Base-by-base conservation (phyloP, 31 red algal species). In the Porphyra umbilicalis region DNA sequence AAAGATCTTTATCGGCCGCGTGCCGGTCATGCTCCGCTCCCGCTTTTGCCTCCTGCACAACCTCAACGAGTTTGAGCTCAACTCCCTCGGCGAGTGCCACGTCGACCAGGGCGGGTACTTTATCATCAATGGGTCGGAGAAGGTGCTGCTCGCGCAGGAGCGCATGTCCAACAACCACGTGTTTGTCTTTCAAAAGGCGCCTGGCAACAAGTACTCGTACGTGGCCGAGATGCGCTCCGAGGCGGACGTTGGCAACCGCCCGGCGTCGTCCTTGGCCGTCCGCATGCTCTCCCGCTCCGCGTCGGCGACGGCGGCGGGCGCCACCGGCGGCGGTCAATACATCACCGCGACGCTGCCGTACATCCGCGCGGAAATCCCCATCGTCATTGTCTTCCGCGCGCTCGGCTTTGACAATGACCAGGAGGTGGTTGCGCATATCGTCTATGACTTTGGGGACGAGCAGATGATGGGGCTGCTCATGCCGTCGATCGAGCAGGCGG, bases 81-180 rank as follows among this genome's bases (percentile, higher is more conserved):
- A 92, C 83, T 81, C 91, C 79, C 85, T 96, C 44, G 97, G 97
- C 25, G 97, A 99, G 75, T 99, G 97, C 88, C 90, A 87, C 71
- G 92, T 94, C 76, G 97, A 99, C 78, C 97, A 99, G 83, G 97
- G 97, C 10, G 97, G 97, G 0, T 99, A 99, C 78, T 99, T 99
- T 82, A 80, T 99, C 38, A 99, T 99, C 74, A 99, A 99, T 67
- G 97, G 97, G 35, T 93, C 90, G 35, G 97, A 99, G 85, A 99
- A 99, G 83, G 97, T 95, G 29, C 83, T 99, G 44, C 87, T 99
- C 35, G 97, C 97, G 16, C 97, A 99, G 80, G 97, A 99, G 81
- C 89, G 97, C n/a, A 99, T 99, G 97, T 88, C 90, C 7, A 87
- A 84, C 20, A 99, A 99, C 79, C 87, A 93, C 79, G 94, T 96